These are phyloP conservation scores for Botrytis cinerea DNA, from an alignment of 2,329 filamentous ascomycete species.

Conservation along the genomic window DNA sequence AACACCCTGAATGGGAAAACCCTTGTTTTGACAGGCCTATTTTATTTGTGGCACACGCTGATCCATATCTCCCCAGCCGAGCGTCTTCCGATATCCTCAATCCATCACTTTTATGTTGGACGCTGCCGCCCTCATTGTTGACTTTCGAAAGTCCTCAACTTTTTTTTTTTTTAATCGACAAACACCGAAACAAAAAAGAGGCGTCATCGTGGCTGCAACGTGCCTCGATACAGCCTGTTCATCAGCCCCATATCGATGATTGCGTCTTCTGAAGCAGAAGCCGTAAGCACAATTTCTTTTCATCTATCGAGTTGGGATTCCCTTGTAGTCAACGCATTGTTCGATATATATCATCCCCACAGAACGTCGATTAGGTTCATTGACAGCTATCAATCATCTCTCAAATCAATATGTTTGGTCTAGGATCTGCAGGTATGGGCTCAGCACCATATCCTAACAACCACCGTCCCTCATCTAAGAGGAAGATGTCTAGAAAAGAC, in stretches of 20 bases:
- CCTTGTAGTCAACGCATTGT: constrained; percentile 15
- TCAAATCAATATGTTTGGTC: constrained; percentile 23
- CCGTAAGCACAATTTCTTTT: constrained; percentile 24
- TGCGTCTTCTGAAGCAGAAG: constrained; percentile 25
- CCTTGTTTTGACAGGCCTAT: constrained; percentile 24
- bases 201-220: constrained; percentile 25
- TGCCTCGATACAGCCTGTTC: constrained; percentile 23
- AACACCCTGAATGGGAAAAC: constrained; percentile 22
- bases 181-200: constrained; percentile 17
- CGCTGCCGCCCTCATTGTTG: constrained; percentile 23
- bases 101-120: constrained; percentile 24
- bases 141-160: constrained; percentile 8
- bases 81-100: constrained; percentile 22
- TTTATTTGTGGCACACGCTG: constrained; percentile 26
- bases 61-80: constrained; percentile 27
- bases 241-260: constrained; percentile 19
- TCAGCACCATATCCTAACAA: background rate
- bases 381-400: constrained; percentile 11
- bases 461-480: constrained; percentile 10
- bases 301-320: constrained; percentile 19
- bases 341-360: constrained; percentile 25
- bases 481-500: constrained; percentile 20
- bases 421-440: constrained; percentile 18
- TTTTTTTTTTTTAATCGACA: constrained; percentile 9
- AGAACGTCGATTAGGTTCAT: constrained; percentile 19